Conservation (phyloP, 306 rosid species). For the Castanea sativa region DNA sequence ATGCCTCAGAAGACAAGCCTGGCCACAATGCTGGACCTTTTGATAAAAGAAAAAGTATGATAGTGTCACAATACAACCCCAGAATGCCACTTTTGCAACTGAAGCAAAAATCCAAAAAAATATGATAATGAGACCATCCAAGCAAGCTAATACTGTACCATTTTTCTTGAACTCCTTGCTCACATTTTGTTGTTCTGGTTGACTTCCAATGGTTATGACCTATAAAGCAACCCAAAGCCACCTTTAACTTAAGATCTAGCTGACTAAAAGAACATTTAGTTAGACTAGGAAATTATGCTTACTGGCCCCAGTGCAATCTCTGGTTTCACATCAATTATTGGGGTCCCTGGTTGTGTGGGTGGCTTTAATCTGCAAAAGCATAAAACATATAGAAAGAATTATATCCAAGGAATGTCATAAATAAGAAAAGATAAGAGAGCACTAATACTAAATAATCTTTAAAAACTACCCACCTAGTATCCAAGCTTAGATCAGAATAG, state of each 20-base stretch:
- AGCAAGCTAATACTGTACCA: constrained; percentile 34
- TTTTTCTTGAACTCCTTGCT: constrained; percentile 35
- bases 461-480: constrained; percentile 50
- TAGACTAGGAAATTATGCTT: constrained; percentile 17
- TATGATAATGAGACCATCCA: background rate
- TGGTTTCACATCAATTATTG: constrained; percentile 31
- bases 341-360: constrained; percentile 26
- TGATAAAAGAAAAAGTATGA: constrained; percentile 1
- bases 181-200: constrained; percentile 23
- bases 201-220: constrained; percentile 26
- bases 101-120: background rate
- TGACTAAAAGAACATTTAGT: background rate
- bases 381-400: constrained; percentile 6
- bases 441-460: constrained; percentile 3
- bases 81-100: background rate
- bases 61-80: background rate
- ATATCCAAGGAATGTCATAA: background rate
- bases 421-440: background rate
- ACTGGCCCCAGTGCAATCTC: constrained; percentile 36
- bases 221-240: constrained; percentile 26
- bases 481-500: constrained; percentile 38
- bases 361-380: constrained; percentile 34
- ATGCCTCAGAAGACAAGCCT: constrained; percentile 28
- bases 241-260: constrained; percentile 6
- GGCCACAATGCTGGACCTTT: constrained; percentile 43